Evolutionary conservation across 148 eudicot species (phyloP).

Genomic region (Fallopia convolvulus): DNA sequence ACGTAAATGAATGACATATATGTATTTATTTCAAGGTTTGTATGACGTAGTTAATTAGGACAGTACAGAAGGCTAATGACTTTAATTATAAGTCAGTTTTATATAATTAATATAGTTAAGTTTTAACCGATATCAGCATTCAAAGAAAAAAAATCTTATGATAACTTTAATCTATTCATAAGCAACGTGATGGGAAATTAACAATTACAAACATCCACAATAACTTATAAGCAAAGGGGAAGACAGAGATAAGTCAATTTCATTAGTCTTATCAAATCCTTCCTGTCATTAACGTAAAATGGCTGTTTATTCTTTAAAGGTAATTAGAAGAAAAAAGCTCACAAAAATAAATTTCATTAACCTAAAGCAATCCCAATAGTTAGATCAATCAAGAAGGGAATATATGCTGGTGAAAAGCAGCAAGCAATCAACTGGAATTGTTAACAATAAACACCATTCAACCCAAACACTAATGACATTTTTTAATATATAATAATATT

Average conservation of each 20-base stretch:
- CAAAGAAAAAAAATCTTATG: background rate
- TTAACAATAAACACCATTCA: background rate
- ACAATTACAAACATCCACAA: background rate
- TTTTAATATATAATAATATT: background rate
- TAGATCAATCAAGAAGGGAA: background rate
- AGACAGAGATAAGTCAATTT: background rate
- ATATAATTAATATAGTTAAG: background rate
- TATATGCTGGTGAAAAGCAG: background rate
- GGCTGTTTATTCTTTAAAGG: background rate
- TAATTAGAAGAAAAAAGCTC: background rate
- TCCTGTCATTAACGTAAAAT: background rate
- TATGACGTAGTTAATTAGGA: background rate
- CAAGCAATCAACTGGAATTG: constrained; percentile 5
- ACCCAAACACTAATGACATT: background rate
- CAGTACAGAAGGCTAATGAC: background rate
- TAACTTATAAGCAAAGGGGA: background rate
- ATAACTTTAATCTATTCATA: background rate
- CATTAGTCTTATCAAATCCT: background rate
- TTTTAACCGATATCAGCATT: background rate
- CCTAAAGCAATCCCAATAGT: background rate
- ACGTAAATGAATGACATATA: too few species aligned
- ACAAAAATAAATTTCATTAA: background rate
- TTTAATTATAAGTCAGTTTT: background rate
- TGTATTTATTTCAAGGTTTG: background rate
- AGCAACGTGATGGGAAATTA: constrained; percentile 2